Base-by-base conservation (phyloP, 805 yeast species). In the Kregervanrija fluxuum region DNA sequence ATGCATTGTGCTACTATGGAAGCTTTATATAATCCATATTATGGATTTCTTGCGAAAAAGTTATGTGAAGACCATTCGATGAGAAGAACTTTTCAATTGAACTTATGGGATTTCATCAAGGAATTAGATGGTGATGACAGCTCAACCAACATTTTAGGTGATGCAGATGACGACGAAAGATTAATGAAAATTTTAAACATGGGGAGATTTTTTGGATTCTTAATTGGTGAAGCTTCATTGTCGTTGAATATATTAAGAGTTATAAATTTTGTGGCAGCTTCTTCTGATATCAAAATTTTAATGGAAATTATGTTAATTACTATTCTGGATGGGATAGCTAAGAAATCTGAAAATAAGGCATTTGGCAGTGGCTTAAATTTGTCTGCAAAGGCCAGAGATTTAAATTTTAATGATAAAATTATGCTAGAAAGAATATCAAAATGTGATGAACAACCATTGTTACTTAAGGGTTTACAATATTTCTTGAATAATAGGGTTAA, bases 1-100 rank as follows among this genome's bases (percentile, higher is more conserved):
- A 64, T 87, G 40, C 97, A 91, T 56, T 93, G 99, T 66, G 81
- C 89, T 13, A 77, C 84, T 1, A 75, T 82, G 55, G 99, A 93
- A 64, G 75, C 82, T 28, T 75, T 76, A 0, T 90, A 84, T 68
- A 93, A 93, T 58, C 97, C 97, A 2, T 93, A 84, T 61, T 93
- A 93, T 62, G 85, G 90, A 0, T 64, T 85, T 17, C 74, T 93
- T 32, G 95, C 95, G 0, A 72, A 73, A 22, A 85, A 85, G 54
- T 64, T 90, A 28, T 85, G 96, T 56, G 81, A 80, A 30, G 76
- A 77, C 16, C 95, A 88, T 54, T 70, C 80, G 2, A 66, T 85
- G 61, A 75, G 85, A 58, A 89, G 90, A 62, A 79, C 95, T 0
- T 83, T 93, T 54, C 97, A 91, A 59, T 89, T 93, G 60, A 70